A percentile compares a stretch with the other conserved stretches of the same genome.
phyloP scores from a whole-genome alignment of 345 rosid species.

The Zanthoxylum bungeanum region DNA sequence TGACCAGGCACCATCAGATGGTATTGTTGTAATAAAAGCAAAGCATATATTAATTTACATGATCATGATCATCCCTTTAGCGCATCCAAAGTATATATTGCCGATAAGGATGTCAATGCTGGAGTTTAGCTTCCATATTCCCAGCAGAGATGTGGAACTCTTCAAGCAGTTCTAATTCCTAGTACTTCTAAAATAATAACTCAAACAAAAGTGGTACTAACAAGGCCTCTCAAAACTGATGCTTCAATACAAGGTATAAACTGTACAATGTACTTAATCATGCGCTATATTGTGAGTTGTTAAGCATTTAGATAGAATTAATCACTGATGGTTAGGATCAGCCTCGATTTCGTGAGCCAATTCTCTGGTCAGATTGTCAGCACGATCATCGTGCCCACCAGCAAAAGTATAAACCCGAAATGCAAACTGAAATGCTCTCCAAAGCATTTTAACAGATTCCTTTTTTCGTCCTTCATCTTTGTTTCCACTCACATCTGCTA shows the following conservation, averaged over 20 bases:
- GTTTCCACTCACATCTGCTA: constrained; percentile 24
- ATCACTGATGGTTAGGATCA: constrained; percentile 42
- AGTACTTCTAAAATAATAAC: neutral
- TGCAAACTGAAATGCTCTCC: constrained; percentile 92
- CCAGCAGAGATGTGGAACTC: neutral
- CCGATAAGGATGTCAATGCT: neutral
- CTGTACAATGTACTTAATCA: neutral
- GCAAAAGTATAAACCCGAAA: constrained; percentile 78
- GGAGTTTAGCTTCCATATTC: neutral
- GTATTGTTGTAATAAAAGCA: neutral
- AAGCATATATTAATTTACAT: neutral
- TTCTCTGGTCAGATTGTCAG: constrained; percentile 69
- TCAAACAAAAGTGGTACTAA: neutral
- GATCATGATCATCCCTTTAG: neutral
- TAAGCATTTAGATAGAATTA: neutral
- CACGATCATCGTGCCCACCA: constrained; percentile 85
- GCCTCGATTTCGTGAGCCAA: constrained; percentile 78
- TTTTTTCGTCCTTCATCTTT: constrained; percentile 29
- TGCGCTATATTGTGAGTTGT: neutral
- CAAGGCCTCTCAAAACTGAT: neutral
- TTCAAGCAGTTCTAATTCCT: constrained; percentile 1
- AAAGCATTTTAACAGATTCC: constrained; percentile 47
- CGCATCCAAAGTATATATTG: neutral
- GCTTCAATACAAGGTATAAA: neutral
- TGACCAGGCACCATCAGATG: neutral